Conservation (phyloP, 176 grass and related monocot species). For the Eleusine coracana region DNA sequence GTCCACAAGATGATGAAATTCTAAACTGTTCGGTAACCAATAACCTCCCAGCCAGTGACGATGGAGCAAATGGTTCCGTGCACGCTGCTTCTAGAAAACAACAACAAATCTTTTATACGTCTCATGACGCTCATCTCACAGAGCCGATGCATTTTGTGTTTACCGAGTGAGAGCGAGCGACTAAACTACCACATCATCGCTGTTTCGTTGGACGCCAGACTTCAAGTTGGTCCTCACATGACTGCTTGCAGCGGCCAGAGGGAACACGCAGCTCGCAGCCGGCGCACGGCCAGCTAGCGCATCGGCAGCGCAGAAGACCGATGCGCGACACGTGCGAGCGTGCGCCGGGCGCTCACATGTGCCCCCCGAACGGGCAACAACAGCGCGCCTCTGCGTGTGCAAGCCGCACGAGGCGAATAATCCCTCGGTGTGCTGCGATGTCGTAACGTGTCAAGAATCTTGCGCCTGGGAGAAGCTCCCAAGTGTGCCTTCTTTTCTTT, state of each 20-base stretch:
- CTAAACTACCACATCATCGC: neutral
- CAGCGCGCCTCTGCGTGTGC: neutral
- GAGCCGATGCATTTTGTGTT: neutral
- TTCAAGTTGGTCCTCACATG: neutral
- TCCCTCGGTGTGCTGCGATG: constrained; percentile 16
- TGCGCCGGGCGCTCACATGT: constrained; percentile 29
- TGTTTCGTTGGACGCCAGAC: neutral
- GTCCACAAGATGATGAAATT: neutral
- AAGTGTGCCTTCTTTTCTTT: neutral
- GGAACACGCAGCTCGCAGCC: neutral
- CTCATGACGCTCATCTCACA: neutral
- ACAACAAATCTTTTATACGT: neutral
- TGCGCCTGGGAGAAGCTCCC: neutral
- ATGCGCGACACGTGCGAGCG: constrained; percentile 26
- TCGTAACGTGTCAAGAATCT: constrained; percentile 66
- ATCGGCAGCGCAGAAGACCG: neutral
- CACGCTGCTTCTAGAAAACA: constrained; percentile 28
- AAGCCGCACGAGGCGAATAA: constrained; percentile 16
- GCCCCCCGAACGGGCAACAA: constrained; percentile 49
- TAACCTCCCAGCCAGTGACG: neutral
- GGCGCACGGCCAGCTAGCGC: constrained; percentile 26
- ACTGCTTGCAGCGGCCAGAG: neutral
- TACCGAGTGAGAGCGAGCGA: neutral
- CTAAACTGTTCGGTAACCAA: neutral
- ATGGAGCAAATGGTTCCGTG: constrained; percentile 12